Percentiles rank a stretch among this genome's conserved stretches.
phyloP scores from a whole-genome alignment of 345 rosid genomes.

The Camelina sativa region DNA sequence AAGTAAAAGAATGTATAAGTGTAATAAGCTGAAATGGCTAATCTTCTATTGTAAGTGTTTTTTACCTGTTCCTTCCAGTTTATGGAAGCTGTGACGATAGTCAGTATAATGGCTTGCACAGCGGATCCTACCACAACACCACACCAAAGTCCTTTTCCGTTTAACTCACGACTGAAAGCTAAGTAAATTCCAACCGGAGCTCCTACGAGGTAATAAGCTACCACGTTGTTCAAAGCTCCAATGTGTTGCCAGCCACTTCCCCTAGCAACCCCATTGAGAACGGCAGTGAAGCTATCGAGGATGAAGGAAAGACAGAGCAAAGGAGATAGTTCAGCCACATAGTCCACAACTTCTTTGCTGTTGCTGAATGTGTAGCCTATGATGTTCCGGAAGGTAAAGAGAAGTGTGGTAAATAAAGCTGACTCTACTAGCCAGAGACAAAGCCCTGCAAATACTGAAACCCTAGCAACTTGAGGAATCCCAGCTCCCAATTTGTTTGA shows the following conservation, averaged over 20 bases:
- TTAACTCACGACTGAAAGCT: slow-evolving; percentile 36
- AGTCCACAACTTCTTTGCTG: slow-evolving; percentile 35
- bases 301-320: slow-evolving; percentile 47
- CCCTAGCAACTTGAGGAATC: slow-evolving; percentile 22
- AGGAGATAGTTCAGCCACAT: slow-evolving; percentile 47
- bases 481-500: slow-evolving; percentile 56
- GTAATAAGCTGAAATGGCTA: slow-evolving; percentile 10
- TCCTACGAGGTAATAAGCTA: slow-evolving; percentile 44
- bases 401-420: slow-evolving; percentile 32
- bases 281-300: slow-evolving; percentile 43
- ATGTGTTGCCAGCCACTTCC: slow-evolving; percentile 54
- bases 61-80: slow-evolving; percentile 48
- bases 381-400: slow-evolving; percentile 36
- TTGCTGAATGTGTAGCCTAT: slow-evolving; percentile 35
- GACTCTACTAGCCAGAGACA: slow-evolving; percentile 41
- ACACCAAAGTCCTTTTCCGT: slow-evolving; percentile 51
- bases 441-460: slow-evolving; percentile 34
- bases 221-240: slow-evolving; percentile 47
- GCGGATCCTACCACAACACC: slow-evolving; percentile 50
- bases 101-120: slow-evolving; percentile 41
- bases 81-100: slow-evolving; percentile 40
- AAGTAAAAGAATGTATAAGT: background rate
- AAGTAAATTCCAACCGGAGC: slow-evolving; percentile 48
- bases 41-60: background rate
- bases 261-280: slow-evolving; percentile 48